Evolutionary conservation across 2,329 filamentous ascomycete genomes (phyloP), one percentile per base, ranked within the genome.

Genomic region (Nigrospora sphaerica): DNA sequence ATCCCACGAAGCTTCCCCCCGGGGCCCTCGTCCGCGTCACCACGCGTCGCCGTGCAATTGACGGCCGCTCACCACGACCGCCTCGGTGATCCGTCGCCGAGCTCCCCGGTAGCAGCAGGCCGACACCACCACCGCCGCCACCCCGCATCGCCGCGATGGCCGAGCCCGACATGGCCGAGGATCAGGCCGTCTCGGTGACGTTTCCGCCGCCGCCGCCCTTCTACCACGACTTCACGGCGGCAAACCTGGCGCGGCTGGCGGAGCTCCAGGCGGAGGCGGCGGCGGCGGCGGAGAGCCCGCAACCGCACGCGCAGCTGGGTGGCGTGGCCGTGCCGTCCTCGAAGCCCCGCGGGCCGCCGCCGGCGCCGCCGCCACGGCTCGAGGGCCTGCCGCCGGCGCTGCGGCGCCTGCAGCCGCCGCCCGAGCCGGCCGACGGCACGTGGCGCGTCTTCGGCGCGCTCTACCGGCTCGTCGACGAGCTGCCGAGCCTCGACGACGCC

Each of bases 171-270:
- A 28, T 28, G 36, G 19, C 36, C 23, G 36, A 45, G 12, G 13
- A 46, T 16, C 56, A 56, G 37, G 69, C 72, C 40, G 65, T 77
- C 56, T 75, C 81, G 23, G 81, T 85, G 19, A 81, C 84, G 36
- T 95, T 90, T 62, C 92, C 93, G 19, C 81, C 86, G 44, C 93
- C 93, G 23, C 93, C 93, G 23, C 83, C 85, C 1, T 95, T 96
- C 69, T 97, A 88, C 83, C 84, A 85, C 55, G 77, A 87, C 63
- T 97, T 97, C 67, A 95, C 88, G 0, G 65, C 81, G 3, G 80
- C 85, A 28, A 95, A 92, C 60, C 59, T 88, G 44, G 68, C 78
- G 13, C 80, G 80, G 4, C 66, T 77, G 46, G 64, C 69, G 6
- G 63, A 68, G 18, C 55, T 78, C 13, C 71, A 68, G 43, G 62